Conservation (phyloP, 2,329 filamentous ascomycete species). For the Verticillium alfalfae region DNA sequence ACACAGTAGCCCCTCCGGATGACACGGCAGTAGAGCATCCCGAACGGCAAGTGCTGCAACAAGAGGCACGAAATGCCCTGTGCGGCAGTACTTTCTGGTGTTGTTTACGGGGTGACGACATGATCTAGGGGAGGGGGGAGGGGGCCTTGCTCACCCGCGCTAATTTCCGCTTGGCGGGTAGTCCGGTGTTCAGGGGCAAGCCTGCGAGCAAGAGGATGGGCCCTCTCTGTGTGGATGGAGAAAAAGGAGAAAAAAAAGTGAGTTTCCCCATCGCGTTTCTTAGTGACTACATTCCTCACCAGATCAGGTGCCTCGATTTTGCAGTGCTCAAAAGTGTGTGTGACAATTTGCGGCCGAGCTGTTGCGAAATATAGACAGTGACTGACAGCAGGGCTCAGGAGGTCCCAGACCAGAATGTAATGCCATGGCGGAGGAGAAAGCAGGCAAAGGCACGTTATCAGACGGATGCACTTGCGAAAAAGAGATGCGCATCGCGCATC, state of each 20-base stretch:
- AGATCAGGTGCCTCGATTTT: background rate
- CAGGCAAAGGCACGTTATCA: background rate
- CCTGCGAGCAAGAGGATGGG: background rate
- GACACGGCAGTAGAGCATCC: background rate
- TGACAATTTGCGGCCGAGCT: background rate
- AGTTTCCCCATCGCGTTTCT: background rate
- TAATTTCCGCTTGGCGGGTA: background rate
- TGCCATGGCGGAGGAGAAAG: background rate
- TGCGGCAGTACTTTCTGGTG: background rate
- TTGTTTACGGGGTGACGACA: background rate
- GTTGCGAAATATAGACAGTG: background rate
- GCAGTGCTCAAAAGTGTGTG: background rate
- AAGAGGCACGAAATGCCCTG: background rate
- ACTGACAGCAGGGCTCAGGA: background rate
- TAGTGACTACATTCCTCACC: background rate
- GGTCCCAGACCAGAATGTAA: too few species aligned
- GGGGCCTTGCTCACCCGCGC: background rate
- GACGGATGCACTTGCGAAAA: background rate
- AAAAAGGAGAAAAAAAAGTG: background rate
- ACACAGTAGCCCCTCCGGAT: background rate
- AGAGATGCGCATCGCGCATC: background rate
- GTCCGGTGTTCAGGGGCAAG: background rate
- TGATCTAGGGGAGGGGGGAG: background rate
- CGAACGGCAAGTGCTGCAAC: background rate
- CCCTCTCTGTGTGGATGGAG: background rate